Percentiles rank a stretch among this genome's conserved stretches.
Evolutionary conservation across 257 asterid genomes (phyloP).

Genomic region (Mentha longifolia): DNA sequence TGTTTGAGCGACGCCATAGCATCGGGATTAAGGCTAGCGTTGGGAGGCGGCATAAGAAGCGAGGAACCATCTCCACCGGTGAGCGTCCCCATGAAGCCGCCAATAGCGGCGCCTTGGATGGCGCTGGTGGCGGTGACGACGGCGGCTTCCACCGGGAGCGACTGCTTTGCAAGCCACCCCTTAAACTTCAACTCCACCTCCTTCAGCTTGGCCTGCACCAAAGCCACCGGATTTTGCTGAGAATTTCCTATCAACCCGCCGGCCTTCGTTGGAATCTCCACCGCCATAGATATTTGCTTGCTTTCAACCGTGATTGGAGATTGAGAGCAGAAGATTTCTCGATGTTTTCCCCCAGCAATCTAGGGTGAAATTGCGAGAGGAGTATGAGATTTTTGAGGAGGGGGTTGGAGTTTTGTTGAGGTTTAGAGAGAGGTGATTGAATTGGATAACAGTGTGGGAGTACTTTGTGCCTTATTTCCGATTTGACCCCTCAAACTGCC

Average conservation of each 20-base stretch:
- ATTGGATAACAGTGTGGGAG: constrained; percentile 41
- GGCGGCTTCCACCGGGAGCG: constrained; percentile 86
- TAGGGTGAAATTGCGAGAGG: constrained; percentile 15
- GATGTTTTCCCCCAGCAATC: background rate
- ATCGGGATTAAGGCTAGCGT: constrained; percentile 61
- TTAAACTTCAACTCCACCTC: constrained; percentile 63
- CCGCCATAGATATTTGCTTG: constrained; percentile 60
- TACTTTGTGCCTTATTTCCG: constrained; percentile 22
- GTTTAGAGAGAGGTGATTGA: constrained; percentile 20
- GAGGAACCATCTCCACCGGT: constrained; percentile 62
- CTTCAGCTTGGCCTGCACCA: constrained; percentile 68
- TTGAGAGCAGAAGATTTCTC: background rate
- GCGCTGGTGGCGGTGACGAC: constrained; percentile 79
- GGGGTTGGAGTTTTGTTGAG: constrained; percentile 17
- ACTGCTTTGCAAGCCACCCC: constrained; percentile 79
- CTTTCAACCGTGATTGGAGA: constrained; percentile 58
- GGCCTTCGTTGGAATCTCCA: constrained; percentile 41
- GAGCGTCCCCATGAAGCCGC: constrained; percentile 84
- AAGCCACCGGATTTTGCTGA: constrained; percentile 69
- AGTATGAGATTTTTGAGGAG: constrained; percentile 4
- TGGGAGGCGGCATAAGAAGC: constrained; percentile 71
- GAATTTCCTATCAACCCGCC: constrained; percentile 33
- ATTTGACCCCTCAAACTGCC: constrained; percentile 31
- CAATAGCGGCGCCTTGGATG: constrained; percentile 83
- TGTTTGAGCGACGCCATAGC: constrained; percentile 84